Evolutionary conservation across 208 protist genomes (phyloP).

Genomic region (Trypanosoma avium): DNA sequence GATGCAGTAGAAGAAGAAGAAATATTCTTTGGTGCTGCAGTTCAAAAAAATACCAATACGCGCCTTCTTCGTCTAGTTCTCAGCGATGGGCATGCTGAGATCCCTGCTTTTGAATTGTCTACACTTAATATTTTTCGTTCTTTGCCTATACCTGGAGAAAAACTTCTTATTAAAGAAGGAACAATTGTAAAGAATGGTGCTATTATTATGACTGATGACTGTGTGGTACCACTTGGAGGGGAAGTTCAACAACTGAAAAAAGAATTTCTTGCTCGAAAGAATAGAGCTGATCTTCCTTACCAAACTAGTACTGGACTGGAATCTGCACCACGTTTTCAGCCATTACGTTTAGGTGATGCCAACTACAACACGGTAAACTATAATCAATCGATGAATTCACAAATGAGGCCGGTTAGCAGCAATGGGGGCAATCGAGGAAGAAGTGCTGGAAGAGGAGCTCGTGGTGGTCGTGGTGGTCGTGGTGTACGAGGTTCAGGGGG

Average conservation of each 20-base stretch:
- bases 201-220: constrained; percentile 71
- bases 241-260: constrained; percentile 73
- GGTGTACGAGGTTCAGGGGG: constrained; percentile 19
- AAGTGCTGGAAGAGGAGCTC: neutral
- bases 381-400: too few relatives aligned
- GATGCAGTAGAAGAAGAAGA: constrained; percentile 59
- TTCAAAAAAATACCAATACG: constrained; percentile 48
- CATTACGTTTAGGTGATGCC: constrained; percentile 41
- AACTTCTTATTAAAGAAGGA: constrained; percentile 60
- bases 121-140: constrained; percentile 56
- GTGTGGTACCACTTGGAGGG: constrained; percentile 53
- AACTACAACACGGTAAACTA: neutral
- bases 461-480: constrained; percentile 12
- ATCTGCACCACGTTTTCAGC: constrained; percentile 69
- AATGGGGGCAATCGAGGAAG: constrained; percentile 1
- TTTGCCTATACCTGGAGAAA: constrained; percentile 77
- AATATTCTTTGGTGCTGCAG: constrained; percentile 34
- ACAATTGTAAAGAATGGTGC: constrained; percentile 70
- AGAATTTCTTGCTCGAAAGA: constrained; percentile 58
- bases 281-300: constrained; percentile 41
- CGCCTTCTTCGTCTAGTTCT: constrained; percentile 71
- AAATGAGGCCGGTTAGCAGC: too few relatives aligned
- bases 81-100: constrained; percentile 66
- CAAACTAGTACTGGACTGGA: constrained; percentile 56
- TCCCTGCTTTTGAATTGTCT: constrained; percentile 71